These are phyloP conservation scores for Saururus chinensis DNA, from an alignment of 164 flowering plant genomes.

Conservation along the genomic window DNA sequence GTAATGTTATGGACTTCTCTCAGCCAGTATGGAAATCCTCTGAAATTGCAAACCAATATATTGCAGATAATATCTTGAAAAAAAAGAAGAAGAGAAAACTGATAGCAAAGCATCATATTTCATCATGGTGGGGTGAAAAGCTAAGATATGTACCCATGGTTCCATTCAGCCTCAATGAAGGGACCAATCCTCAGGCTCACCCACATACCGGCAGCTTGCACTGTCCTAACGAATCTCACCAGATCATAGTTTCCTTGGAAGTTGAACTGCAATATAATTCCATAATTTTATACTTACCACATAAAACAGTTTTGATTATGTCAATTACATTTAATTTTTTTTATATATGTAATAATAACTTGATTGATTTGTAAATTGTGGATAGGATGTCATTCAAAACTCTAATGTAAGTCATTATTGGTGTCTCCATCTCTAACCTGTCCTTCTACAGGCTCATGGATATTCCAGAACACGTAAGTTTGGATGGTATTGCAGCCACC, in stretches of 20 bases:
- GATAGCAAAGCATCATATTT: neutral
- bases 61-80: too few species aligned
- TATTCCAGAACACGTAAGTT: conserved; percentile 73
- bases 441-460: conserved; percentile 54
- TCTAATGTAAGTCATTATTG: too few species aligned
- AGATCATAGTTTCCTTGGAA: conserved; percentile 39
- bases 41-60: conserved; percentile 7
- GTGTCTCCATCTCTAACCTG: conserved; percentile 20
- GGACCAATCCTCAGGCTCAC: conserved; percentile 46
- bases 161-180: conserved; percentile 49
- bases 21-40: conserved; percentile 81
- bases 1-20: conserved; percentile 48
- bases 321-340: neutral
- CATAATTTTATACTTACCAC: neutral
- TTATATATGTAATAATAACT: neutral
- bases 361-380: neutral
- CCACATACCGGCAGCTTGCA: conserved; percentile 29
- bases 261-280: conserved; percentile 24
- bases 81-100: neutral
- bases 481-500: conserved; percentile 58
- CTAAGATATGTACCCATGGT: conserved; percentile 19
- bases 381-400: neutral
- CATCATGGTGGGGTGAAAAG: neutral
- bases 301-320: too few species aligned
- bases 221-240: conserved; percentile 38